Evolutionary conservation across 768 basidiomycete species (phyloP).

Genomic region (Suillus discolor): DNA sequence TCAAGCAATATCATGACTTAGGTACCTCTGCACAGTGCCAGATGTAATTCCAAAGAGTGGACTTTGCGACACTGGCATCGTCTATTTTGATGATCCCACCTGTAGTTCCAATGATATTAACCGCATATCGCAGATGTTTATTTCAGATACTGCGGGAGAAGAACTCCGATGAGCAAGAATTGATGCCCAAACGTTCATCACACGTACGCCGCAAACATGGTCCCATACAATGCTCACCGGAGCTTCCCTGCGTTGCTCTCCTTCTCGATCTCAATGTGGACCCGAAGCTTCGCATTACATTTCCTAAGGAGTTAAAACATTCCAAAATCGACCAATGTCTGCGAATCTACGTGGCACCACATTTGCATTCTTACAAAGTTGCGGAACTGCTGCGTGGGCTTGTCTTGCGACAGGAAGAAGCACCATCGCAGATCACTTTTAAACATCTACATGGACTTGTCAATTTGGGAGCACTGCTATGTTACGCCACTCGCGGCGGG

Average conservation of each 20-base stretch:
- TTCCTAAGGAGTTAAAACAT: background rate
- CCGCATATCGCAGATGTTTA: constrained; percentile 17
- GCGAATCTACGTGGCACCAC: background rate
- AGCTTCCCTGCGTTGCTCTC: constrained; percentile 1
- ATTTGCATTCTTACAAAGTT: background rate
- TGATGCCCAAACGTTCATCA: background rate
- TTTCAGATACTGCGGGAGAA: constrained; percentile 21
- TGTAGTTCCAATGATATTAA: background rate
- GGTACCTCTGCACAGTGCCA: background rate
- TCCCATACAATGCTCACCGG: background rate
- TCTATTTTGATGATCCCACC: constrained; percentile 15
- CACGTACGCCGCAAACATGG: background rate
- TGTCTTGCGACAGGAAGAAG: background rate
- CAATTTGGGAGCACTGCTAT: background rate
- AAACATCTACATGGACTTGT: background rate
- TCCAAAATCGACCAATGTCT: background rate
- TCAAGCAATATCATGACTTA: background rate
- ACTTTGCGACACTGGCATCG: constrained; percentile 17
- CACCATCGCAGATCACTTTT: background rate
- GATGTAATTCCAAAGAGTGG: constrained; percentile 1
- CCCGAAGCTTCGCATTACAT: background rate
- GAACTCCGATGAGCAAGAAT: background rate
- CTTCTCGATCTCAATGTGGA: too few species aligned
- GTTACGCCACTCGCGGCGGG: background rate
- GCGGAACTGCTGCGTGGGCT: background rate